Percentiles rank a stretch among this genome's conserved stretches.
Conservation (phyloP, 2,329 filamentous ascomycete species). For the Fusarium xylarioides region DNA sequence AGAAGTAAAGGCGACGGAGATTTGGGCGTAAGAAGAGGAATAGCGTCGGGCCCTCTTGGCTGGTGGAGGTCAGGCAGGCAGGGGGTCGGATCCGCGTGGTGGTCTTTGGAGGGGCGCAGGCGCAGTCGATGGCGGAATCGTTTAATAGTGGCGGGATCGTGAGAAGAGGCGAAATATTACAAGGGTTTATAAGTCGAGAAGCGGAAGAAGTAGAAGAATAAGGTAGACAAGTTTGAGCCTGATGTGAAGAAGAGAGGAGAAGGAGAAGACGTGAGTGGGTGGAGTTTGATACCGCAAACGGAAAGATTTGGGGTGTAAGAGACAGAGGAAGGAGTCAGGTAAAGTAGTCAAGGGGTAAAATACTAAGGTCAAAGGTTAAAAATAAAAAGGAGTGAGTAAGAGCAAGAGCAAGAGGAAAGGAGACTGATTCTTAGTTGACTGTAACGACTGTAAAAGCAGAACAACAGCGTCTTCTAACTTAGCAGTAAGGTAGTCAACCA, state of each 20-base stretch:
- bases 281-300: slow-evolving; percentile 12
- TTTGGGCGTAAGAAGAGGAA: slow-evolving; percentile 34
- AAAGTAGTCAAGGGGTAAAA: background rate
- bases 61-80: slow-evolving; percentile 39
- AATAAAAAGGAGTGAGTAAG: slow-evolving; percentile 1
- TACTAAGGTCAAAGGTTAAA: background rate
- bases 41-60: slow-evolving; percentile 32
- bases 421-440: slow-evolving; percentile 14
- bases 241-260: background rate
- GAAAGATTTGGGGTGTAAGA: slow-evolving; percentile 17
- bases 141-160: slow-evolving; percentile 22
- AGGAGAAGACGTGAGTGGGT: slow-evolving; percentile 1
- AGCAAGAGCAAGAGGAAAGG: slow-evolving; percentile 1
- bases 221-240: background rate
- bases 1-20: slow-evolving; percentile 24
- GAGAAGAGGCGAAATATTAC: slow-evolving; percentile 4
- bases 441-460: background rate
- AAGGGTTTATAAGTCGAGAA: background rate
- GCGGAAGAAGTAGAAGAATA: background rate
- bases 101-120: slow-evolving; percentile 32
- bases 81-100: slow-evolving; percentile 33
- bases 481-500: background rate
- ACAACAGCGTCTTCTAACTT: background rate
- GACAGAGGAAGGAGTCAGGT: background rate
- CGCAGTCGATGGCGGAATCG: slow-evolving; percentile 18